Evolutionary conservation across 2,329 filamentous ascomycete genomes (phyloP).

Genomic region (Botrytis fragariae): DNA sequence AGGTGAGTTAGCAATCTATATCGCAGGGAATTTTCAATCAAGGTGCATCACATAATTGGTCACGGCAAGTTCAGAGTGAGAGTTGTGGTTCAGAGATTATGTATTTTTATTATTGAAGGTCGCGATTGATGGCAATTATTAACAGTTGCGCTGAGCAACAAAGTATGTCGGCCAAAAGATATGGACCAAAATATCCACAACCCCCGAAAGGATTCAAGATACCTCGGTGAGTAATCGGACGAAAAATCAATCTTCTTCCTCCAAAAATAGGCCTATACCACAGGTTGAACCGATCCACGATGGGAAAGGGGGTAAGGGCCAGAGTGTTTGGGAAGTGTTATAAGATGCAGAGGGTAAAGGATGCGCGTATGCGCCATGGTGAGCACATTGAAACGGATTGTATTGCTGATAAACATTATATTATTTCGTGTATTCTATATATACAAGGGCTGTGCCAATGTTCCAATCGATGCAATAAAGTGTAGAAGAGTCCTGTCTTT

Average conservation of each 20-base stretch:
- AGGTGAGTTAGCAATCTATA: neutral
- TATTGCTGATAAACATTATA: neutral
- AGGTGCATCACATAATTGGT: neutral
- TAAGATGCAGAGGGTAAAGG: neutral
- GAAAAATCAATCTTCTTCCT: slow-evolving; percentile 66
- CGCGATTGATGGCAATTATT: neutral
- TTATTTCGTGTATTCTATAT: slow-evolving; percentile 7
- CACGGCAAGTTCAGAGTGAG: neutral
- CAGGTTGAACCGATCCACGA: slow-evolving; percentile 46
- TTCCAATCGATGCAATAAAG: neutral
- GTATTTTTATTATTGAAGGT: neutral
- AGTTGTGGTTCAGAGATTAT: no score
- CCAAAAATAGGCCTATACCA: slow-evolving; percentile 84
- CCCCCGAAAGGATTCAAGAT: slow-evolving; percentile 44
- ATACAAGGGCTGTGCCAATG: neutral
- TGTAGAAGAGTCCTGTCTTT: neutral
- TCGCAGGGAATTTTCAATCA: neutral
- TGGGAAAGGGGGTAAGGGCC: slow-evolving; percentile 62
- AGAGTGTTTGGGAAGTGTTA: slow-evolving; percentile 73
- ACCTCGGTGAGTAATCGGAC: slow-evolving; percentile 69
- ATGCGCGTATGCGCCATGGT: neutral
- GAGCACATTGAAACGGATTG: neutral
- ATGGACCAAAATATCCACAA: slow-evolving; percentile 70
- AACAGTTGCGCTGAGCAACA: neutral
- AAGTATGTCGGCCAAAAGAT: slow-evolving; percentile 57